These are phyloP conservation scores for Dactylis glomerata DNA, from an alignment of 176 grass and related monocot species.

Conservation along the genomic window DNA sequence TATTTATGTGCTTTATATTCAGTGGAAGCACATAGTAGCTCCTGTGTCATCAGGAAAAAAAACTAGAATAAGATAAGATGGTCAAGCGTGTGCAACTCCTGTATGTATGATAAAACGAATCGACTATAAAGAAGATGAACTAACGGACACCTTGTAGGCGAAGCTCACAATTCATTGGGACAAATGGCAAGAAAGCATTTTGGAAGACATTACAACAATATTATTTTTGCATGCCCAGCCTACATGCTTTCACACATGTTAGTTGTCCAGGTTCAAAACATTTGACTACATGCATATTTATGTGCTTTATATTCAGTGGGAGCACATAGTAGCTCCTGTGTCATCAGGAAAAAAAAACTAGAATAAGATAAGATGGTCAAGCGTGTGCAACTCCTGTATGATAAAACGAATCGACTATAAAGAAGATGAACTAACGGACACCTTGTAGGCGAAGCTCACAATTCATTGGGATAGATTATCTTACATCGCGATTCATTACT, in stretches of 20 bases:
- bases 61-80: neutral
- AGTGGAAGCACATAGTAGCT: neutral
- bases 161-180: neutral
- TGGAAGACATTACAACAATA: neutral
- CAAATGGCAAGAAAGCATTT: neutral
- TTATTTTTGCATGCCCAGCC: neutral
- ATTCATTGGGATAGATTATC: neutral
- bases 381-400: neutral
- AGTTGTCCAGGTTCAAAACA: neutral
- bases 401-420: constrained; percentile 3
- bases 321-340: neutral
- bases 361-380: neutral
- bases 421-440: neutral
- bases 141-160: neutral
- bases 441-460: neutral
- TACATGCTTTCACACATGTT: neutral
- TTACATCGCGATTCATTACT: neutral
- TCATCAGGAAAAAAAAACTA: neutral
- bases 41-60: neutral
- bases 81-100: neutral
- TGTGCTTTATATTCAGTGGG: neutral
- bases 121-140: neutral
- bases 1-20: neutral
- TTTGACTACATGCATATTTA: neutral
- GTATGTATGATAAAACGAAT: neutral